A percentile compares a stretch with the other conserved stretches of the same genome.
Conservation (phyloP, 352 stramenopile genomes). For the Phytophthora sojae region DNA sequence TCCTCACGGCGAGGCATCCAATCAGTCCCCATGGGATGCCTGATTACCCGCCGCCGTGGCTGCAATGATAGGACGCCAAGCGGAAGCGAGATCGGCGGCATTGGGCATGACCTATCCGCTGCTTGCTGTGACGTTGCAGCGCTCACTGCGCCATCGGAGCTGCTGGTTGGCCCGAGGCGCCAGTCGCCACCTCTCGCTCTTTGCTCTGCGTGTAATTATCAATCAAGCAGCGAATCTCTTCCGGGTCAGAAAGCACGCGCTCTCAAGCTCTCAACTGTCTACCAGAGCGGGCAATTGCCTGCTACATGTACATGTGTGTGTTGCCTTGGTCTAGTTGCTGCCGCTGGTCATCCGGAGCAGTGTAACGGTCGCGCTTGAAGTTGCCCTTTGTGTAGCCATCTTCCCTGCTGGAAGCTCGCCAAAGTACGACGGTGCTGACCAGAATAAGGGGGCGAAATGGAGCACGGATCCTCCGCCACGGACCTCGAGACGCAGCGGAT, state of each 20-base stretch:
- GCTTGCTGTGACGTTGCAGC: slow-evolving; percentile 10
- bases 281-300: slow-evolving; percentile 1
- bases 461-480: neutral
- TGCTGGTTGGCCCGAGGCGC: slow-evolving; percentile 8
- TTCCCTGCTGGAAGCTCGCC: neutral
- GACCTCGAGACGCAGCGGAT: slow-evolving; percentile 18
- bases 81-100: slow-evolving; percentile 7
- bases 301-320: neutral
- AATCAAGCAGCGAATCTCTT: neutral
- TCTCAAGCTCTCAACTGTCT: neutral
- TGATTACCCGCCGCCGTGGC: slow-evolving; percentile 17
- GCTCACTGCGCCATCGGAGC: neutral
- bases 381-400: slow-evolving; percentile 22
- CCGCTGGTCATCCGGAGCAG: slow-evolving; percentile 9
- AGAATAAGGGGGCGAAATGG: slow-evolving; percentile 1
- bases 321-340: slow-evolving; percentile 4
- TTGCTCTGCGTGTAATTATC: neutral
- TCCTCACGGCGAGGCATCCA: slow-evolving; percentile 25
- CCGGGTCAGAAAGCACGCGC: slow-evolving; percentile 8
- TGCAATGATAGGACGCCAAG: slow-evolving; percentile 33
- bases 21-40: slow-evolving; percentile 27
- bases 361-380: slow-evolving; percentile 8
- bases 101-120: slow-evolving; percentile 11
- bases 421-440: slow-evolving; percentile 14
- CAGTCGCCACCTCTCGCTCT: slow-evolving; percentile 6